Evolutionary conservation across 352 stramenopile species (phyloP).

Genomic region (Pelagophyceae sp.): DNA sequence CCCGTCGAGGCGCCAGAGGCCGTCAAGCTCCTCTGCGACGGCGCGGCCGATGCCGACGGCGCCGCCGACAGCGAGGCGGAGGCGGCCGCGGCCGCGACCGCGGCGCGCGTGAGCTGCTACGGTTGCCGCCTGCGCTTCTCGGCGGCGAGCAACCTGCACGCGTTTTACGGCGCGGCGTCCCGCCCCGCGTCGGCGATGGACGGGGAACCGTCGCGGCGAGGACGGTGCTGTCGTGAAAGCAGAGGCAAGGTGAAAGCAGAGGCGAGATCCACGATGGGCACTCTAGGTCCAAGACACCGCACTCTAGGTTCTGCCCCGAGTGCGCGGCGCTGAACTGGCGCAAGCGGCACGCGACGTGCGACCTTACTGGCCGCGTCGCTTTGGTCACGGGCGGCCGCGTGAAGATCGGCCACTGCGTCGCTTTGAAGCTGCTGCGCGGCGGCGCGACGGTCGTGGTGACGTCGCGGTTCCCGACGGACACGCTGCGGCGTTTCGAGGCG

Average conservation of each 20-base stretch:
- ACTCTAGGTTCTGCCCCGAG: conserved; percentile 75
- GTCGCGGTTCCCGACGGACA: conserved; percentile 83
- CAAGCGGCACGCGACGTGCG: conserved; percentile 74
- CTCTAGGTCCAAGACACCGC: too few relatives aligned
- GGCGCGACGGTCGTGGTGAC: conserved; percentile 75
- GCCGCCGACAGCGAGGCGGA: background rate
- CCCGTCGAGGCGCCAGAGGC: too few relatives aligned
- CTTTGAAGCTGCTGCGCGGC: conserved; percentile 79
- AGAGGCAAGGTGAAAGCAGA: too few relatives aligned
- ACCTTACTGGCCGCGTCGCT: conserved; percentile 65
- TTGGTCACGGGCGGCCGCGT: conserved; percentile 82
- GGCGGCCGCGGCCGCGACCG: background rate
- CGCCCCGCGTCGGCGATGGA: conserved; percentile 78
- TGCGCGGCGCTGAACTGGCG: conserved; percentile 83
- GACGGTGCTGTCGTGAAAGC: too few relatives aligned
- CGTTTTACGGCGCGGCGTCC: conserved; percentile 84
- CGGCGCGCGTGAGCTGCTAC: conserved; percentile 63
- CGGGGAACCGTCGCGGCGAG: too few relatives aligned
- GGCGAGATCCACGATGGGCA: too few relatives aligned
- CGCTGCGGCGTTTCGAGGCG: conserved; percentile 65
- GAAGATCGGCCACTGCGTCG: conserved; percentile 90
- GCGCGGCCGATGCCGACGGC: background rate
- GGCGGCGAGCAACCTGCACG: conserved; percentile 50
- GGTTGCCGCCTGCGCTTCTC: conserved; percentile 79
- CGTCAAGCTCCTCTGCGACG: too few relatives aligned